These are phyloP conservation scores for Phytophthora vignae DNA, from an alignment of 352 stramenopile species.

Conservation along the genomic window DNA sequence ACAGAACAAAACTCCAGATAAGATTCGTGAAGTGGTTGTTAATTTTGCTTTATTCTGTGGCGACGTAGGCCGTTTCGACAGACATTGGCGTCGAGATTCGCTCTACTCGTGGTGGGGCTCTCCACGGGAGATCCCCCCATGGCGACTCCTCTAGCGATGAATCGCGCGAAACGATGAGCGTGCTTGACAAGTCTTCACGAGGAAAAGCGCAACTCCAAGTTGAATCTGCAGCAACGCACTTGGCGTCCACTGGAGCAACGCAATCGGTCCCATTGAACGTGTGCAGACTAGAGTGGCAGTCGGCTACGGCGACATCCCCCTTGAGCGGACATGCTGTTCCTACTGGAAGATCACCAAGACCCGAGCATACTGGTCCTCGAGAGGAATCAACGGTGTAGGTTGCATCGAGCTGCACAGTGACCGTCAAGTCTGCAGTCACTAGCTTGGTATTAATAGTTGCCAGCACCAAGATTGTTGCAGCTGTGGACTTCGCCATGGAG, in stretches of 20 bases:
- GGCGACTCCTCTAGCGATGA: conserved; percentile 9
- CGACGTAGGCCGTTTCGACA: conserved; percentile 1
- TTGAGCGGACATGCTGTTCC: conserved; percentile 49
- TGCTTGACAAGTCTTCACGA: conserved; percentile 11
- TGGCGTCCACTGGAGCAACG: conserved; percentile 36
- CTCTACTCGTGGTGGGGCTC: conserved; percentile 20
- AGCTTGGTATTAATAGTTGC: too few relatives aligned
- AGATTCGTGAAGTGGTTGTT: not conserved
- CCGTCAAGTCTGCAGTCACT: too few relatives aligned
- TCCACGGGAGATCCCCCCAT: conserved; percentile 20
- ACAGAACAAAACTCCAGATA: not conserved
- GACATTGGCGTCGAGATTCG: not conserved
- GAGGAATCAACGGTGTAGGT: conserved; percentile 46
- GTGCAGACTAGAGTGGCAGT: conserved; percentile 44
- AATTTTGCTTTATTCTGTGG: conserved; percentile 7
- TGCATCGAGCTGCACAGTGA: conserved; percentile 37
- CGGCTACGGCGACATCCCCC: conserved; percentile 35
- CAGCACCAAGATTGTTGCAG: not conserved
- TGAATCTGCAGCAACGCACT: conserved; percentile 31
- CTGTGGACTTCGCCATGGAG: not conserved
- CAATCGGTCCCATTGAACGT: conserved; percentile 48
- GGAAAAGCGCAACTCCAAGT: conserved; percentile 41
- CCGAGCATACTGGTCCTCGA: conserved; percentile 47
- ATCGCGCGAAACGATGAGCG: conserved; percentile 6
- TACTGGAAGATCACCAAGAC: conserved; percentile 29